phyloP scores from a whole-genome alignment of 2,329 filamentous ascomycete genomes.

The Pyrenochaeta sp. region DNA sequence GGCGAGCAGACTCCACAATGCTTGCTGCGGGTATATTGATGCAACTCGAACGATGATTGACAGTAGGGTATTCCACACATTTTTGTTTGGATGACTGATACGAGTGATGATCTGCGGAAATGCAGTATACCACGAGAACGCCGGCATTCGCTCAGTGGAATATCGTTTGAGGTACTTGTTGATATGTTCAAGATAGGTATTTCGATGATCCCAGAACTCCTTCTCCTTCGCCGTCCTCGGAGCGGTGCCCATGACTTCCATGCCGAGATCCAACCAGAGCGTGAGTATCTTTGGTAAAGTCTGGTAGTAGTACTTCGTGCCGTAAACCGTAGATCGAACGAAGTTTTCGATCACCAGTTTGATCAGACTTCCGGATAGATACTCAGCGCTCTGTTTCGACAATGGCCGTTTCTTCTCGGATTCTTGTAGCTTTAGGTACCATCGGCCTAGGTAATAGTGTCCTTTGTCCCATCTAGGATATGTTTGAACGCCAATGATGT shows the following conservation, averaged over 20 bases:
- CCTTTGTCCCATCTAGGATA: constrained; percentile 87
- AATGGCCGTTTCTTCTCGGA: constrained; percentile 80
- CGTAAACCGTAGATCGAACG: constrained; percentile 82
- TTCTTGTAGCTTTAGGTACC: constrained; percentile 96
- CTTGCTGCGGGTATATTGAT: constrained; percentile 84
- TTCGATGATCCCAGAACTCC: constrained; percentile 39
- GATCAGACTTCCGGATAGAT: constrained; percentile 79
- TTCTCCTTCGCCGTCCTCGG: constrained; percentile 35
- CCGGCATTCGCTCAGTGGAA: constrained; percentile 69
- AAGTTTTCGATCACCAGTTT: constrained; percentile 95
- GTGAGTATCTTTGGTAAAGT: constrained; percentile 91
- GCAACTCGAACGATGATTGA: constrained; percentile 88
- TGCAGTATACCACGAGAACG: constrained; percentile 81
- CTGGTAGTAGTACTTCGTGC: constrained; percentile 95
- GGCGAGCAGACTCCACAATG: constrained; percentile 88
- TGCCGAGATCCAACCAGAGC: constrained; percentile 91
- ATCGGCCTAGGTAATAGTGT: constrained; percentile 94
- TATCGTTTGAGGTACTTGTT: constrained; percentile 81
- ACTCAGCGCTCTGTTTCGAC: constrained; percentile 68
- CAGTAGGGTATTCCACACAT: constrained; percentile 78
- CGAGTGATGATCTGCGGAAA: constrained; percentile 95
- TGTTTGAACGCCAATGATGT: constrained; percentile 79
- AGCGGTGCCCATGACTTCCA: constrained; percentile 62
- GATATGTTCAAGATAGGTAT: constrained; percentile 40
- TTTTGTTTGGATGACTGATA: constrained; percentile 82